Evolutionary conservation across 2,329 filamentous ascomycete genomes (phyloP), one percentile per base, ranked within the genome.

Genomic region (Emericellopsis atlantica): DNA sequence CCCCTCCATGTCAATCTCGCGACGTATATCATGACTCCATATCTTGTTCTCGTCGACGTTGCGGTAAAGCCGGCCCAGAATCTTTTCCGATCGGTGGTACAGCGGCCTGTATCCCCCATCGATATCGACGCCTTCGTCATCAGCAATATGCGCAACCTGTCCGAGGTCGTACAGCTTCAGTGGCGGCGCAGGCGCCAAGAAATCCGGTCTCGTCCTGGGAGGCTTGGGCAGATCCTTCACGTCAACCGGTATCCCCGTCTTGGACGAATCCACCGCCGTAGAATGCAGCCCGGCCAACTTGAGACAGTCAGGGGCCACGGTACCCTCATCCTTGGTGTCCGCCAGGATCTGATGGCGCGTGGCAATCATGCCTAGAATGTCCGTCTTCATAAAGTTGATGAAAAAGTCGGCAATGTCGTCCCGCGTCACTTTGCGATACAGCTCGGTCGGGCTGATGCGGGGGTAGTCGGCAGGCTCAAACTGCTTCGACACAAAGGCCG

Each of bases 361-460:
- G 0, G 81, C 78, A 48, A 87, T 84, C 36, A 79, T 54, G 0
- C 79, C 80, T 2, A 85, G 57, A 15, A 77, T 67, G 49, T 85
- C 79, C 1, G 72, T 75, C 45, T 71, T 67, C 77, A 86, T 84
- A 45, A 86, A 87, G 14, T 78, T 66, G n/a, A 93, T 68, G 46
- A 94, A 92, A 58, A 90, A 92, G 10, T 82, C 66, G 0, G 77
- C 78, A 62, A 94, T 92, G 48, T 93, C 85, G 1, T 72, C 55
- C 2, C 58, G 57, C 2, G 57, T 58, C 0, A 93, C 82, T 0
- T 60, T 46, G 1, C 81, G 67, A 7, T 70, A 66, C n/a, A 93
- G 70, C 37, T 79, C 66, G 0, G 67, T 45, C 0, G 82, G 74
- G 0, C 48, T 14, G 0, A 74, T 65, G 2, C 75, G 68, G 4